Base-by-base conservation (phyloP, 148 eudicot genomes). In the Selenicereus undatus region DNA sequence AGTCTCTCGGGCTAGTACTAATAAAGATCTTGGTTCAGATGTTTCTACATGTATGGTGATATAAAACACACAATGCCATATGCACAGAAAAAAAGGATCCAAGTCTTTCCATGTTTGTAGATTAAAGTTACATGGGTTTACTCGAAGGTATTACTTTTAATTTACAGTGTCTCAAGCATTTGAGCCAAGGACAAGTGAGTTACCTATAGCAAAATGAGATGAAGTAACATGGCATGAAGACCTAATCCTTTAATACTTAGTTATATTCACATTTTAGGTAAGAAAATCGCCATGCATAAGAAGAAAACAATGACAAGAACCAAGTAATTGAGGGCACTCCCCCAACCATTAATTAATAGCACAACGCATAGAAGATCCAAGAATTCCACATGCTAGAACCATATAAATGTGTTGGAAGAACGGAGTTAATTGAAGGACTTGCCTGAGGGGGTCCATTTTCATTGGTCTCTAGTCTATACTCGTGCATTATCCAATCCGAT, bases 401-500 rank as follows among this genome's bases (percentile, higher is more conserved):
- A 54, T 1, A 13, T 54, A 32, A 32, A 54, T 54, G 60, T 3
- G 4, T 17, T 56, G 62, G 62, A n/a, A 45, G 52, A 77, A 42
- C 36, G 30, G 5, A 18, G 11, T 11, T 12, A 79, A 17, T 32
- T 62, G 12, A 83, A 32, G 24, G 10, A 86, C 94, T 84, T 77
- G 85, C 98, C 94, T 94, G 97, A 78, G 98, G 86, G 24, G 91
- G 70, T 22, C 90, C 91, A 86, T 93, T 93, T 83, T 92, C 94
- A 81, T 93, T 89, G 1, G 91, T 88, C 84, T 92, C 97, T 52
- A 93, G 97, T 27, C 97, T 74, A 80, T 93, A 93, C 64, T 93
- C 96, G 7, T 93, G 98, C 98, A 93, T 93, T 8, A 93, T 93
- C 93, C 93, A 93, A 76, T 93, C 98, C 1, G 94, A 93, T 24